Base-by-base conservation (phyloP, 169 alveolate species). In the Plasmodium gaboni region DNA sequence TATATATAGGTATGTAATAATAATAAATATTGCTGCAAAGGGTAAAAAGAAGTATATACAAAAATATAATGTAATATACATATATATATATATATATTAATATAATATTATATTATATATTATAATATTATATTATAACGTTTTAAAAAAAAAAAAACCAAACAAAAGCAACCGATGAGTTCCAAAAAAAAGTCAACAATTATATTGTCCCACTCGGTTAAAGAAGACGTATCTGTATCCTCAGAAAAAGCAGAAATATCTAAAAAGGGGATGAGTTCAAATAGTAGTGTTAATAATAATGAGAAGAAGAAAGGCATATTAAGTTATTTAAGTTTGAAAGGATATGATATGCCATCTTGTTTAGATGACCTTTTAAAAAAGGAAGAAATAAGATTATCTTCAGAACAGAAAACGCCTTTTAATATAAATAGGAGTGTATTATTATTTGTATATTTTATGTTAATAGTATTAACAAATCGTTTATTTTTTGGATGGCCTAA, bases 401-500 rank as follows among this genome's bases (percentile, higher is more conserved):
- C 80, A 83, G 73, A 83, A 83, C 91, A 83, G 57, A 83, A 48
- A 6, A 69, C 83, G 0, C 91, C 91, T 4, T 83, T 50, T 60
- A 83, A 83, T 13, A 53, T 83, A 53, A 83, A 68, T 28, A 83
- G 91, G 26, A 67, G 69, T 55, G 19, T 83, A 1, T 19, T 83
- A 55, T 24, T 83, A 60, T 55, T 83, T 53, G 2, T 83, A 8
- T 83, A 83, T 68, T 67, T 72, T 59, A 4, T 32, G 51, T 51
- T 87, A 59, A 65, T 74, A 32, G 73, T 60, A 1, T 22, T 87
- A 67, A 74, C 88, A 9, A 74, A 74, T 71, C 88, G 92, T 63
- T 65, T 74, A 22, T 87, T 87, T 51, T 73, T 87, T 64, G 92
- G 92, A 17, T 87, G 92, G 92, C 92, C 92, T 1, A 87, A 74